Evolutionary conservation across 257 asterid species (phyloP), one percentile per base, ranked within the genome.

Genomic region (Apocynum venetum): DNA sequence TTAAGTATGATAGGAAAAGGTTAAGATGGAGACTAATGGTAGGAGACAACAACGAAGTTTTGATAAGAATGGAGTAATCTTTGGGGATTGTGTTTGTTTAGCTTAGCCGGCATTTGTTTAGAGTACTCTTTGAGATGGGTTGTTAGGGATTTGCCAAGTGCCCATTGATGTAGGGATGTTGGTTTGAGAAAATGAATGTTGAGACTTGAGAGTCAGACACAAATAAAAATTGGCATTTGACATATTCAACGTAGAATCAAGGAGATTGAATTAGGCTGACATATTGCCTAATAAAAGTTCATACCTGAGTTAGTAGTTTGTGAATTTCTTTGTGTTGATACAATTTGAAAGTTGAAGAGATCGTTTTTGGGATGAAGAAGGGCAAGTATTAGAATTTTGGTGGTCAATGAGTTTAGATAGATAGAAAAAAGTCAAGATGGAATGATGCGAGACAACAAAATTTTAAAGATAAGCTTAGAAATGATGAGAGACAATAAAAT

Each of bases 71-170:
- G 74, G 84, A 76, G 87, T 89, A 90, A 53, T 57, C 65, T 82
- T 89, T 85, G 71, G 82, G 79, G 93, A 85, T 76, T 86, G 82
- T 43, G 80, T 81, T 57, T 59, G 78, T 72, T 84, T 71, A 81
- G 80, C 81, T 75, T 84, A 72, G 83, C 86, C 83, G 80, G 82
- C 84, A 71, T 66, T 56, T 57, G 67, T 56, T 40, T 17, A 17
- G 36, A 67, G 72, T 13, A 68, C 48, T 19, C 36, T 41, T 44
- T 17, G 41, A 52, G 52, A 53, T 36, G 51, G 72, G 15, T 67
- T 67, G 31, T 20, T 66, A 7, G n/a, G 71, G n/a, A 59, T 44
- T 64, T 75, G 73, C 79, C 65, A 65, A 64, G 70, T 76, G 65
- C 52, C 20, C 43, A 17, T 76, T 76, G 66, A 64, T 65, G 79